Evolutionary conservation across 208 protist species (phyloP), one percentile per base, ranked within the genome.

Genomic region (Trypanosoma cruzi): DNA sequence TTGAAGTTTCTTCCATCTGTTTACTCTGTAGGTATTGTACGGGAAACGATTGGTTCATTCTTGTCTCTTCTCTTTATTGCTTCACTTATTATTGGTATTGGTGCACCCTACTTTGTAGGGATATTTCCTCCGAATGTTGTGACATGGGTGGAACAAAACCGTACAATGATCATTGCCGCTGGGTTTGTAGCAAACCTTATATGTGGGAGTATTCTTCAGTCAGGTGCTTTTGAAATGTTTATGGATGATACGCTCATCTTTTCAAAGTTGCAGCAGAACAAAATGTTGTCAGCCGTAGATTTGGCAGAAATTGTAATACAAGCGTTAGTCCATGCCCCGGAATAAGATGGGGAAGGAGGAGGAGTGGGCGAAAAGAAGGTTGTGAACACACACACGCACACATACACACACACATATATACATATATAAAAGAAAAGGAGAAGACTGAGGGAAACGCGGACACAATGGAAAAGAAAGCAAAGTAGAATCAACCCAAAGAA

Each of bases 161-260:
- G 81, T 8, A 68, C 65, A n/a, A 78, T 77, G 73, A 48, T 92
- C 26, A 68, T 89, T 31, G 75, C 62, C 29, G 73, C 52, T 24
- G 86, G 81, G 14, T 85, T 93, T 60, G 4, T 89, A 58, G 50
- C 86, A 32, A 93, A 89, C 64, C 82, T 87, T 57, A 26, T 89
- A n/a, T 75, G 77, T 49, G 63, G 70, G 44, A 69, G 70, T 13
- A 32, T 87, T 3, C 49, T 22, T 16, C 84, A 88, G 69, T 84
- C 82, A 8, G 86, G 86, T 16, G 86, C 86, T 13, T 93, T 88
- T 71, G 88, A 93, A 60, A 82, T 93, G 11, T 85, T 73, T 59
- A 50, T 93, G n/a, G 79, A 93, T 46, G 81, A 74, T 32, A 48
- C 31, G 40, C 76, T 90, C 3, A 75, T 95, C 50, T 90, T 75